These are phyloP conservation scores for Polyplosphaeria fusca DNA, from an alignment of 495 filamentous ascomycete genomes.

Conservation along the genomic window DNA sequence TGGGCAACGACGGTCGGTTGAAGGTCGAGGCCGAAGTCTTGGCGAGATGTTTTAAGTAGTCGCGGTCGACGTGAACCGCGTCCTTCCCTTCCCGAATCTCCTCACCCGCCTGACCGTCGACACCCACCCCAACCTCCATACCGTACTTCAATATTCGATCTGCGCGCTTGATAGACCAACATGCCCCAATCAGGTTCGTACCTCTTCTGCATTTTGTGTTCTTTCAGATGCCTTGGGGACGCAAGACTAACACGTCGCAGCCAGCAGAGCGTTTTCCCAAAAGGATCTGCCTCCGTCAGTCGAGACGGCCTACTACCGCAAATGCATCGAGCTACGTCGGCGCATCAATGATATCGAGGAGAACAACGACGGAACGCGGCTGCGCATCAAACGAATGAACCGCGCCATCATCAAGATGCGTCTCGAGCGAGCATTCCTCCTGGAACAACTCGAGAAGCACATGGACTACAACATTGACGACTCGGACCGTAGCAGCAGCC, in stretches of 20 bases:
- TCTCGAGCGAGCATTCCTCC: conserved; percentile 81
- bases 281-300: conserved; percentile 77
- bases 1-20: no score
- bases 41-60: no score
- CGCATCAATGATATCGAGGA: conserved; percentile 87
- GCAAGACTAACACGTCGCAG: conserved; percentile 3
- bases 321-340: conserved; percentile 92
- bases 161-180: no score
- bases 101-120: no score
- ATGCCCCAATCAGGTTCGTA: no score
- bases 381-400: conserved; percentile 75
- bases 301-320: conserved; percentile 91
- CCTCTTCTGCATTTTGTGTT: no score
- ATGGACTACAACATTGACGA: conserved; percentile 78
- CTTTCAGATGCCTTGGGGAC: no score
- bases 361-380: conserved; percentile 73
- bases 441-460: conserved; percentile 80
- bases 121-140: no score
- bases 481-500: conserved; percentile 68
- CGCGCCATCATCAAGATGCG: conserved; percentile 87
- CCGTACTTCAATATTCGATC: no score
- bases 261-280: conserved; percentile 17
- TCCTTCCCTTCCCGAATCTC: no score
- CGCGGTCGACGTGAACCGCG: no score
- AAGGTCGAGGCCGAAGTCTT: no score